Conservation (phyloP, 495 filamentous ascomycete species). For the Beverwykella pulmonaria region DNA sequence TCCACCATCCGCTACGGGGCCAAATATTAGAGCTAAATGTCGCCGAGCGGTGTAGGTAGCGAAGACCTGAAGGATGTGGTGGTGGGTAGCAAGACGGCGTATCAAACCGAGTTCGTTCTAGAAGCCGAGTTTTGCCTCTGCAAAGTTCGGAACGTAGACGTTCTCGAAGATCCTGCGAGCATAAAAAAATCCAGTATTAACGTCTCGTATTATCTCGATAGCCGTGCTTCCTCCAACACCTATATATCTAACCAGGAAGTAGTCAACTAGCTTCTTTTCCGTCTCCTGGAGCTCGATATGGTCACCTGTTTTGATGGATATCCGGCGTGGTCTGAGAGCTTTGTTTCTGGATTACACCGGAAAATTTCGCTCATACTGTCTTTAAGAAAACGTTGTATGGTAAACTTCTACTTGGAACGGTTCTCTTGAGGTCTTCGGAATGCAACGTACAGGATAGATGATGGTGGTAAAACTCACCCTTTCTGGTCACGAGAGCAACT, state of each 20-base stretch:
- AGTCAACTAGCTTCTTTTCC: constrained; percentile 4
- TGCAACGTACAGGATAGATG: too few species aligned
- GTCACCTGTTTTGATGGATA: constrained; percentile 10
- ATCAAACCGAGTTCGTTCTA: constrained; percentile 21
- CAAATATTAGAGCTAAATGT: constrained; percentile 19
- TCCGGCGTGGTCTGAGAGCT: too few species aligned
- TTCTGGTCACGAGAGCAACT: too few species aligned
- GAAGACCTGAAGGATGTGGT: constrained; percentile 26
- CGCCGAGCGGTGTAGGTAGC: constrained; percentile 21
- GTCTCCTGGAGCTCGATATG: background rate
- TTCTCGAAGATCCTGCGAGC: constrained; percentile 24
- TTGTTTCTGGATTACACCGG: too few species aligned
- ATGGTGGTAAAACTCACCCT: too few species aligned
- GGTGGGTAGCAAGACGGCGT: constrained; percentile 14
- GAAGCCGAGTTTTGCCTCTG: constrained; percentile 4
- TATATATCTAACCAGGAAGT: constrained; percentile 15
- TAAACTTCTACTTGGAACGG: too few species aligned
- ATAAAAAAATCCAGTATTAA: constrained; percentile 4
- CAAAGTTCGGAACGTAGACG: background rate
- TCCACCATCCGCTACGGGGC: constrained; percentile 29
- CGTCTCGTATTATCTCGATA: constrained; percentile 24
- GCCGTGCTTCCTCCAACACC: constrained; percentile 9
- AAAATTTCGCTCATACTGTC: background rate
- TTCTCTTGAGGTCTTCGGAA: too few species aligned
- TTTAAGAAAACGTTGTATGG: too few species aligned